Evolutionary conservation across 768 basidiomycete species (phyloP).

Genomic region (Epithele typhae): DNA sequence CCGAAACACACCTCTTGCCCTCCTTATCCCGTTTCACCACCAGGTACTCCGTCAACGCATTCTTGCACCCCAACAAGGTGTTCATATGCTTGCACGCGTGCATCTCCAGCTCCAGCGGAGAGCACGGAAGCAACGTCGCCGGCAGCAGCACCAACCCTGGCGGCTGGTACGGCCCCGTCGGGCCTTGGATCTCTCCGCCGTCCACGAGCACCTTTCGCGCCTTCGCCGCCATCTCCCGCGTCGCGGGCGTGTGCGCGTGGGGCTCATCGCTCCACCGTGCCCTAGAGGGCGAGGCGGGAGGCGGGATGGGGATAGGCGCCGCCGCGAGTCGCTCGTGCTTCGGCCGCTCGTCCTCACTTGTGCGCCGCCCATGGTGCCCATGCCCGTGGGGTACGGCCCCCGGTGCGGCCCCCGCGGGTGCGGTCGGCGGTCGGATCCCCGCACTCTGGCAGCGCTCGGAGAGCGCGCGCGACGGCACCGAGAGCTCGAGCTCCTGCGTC

Average conservation of each 20-base stretch:
- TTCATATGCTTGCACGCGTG: constrained; percentile 71
- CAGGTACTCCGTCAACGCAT: constrained; percentile 50
- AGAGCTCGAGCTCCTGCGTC: constrained; percentile 46
- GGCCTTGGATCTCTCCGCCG: too few species aligned
- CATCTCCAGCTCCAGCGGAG: constrained; percentile 64
- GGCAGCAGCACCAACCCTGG: constrained; percentile 59
- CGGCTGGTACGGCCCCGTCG: constrained; percentile 39
- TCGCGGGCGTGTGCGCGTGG: constrained; percentile 13
- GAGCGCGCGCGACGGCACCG: constrained; percentile 46
- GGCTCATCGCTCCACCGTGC: background rate
- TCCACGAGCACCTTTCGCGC: background rate
- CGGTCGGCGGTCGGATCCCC: background rate
- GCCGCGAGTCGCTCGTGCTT: background rate
- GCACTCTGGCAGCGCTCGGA: constrained; percentile 14
- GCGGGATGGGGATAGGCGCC: background rate
- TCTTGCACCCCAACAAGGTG: constrained; percentile 55
- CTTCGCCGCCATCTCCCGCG: background rate
- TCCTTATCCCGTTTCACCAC: constrained; percentile 24
- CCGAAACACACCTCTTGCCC: constrained; percentile 19
- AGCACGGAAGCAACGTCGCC: constrained; percentile 55
- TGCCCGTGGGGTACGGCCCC: too few species aligned
- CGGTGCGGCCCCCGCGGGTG: background rate
- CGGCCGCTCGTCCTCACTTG: constrained; percentile 15
- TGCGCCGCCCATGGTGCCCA: constrained; percentile 12
- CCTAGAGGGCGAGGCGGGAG: background rate